Evolutionary conservation across 768 basidiomycete species (phyloP), one percentile per base, ranked within the genome.

Genomic region (Gymnopilus dilepis): DNA sequence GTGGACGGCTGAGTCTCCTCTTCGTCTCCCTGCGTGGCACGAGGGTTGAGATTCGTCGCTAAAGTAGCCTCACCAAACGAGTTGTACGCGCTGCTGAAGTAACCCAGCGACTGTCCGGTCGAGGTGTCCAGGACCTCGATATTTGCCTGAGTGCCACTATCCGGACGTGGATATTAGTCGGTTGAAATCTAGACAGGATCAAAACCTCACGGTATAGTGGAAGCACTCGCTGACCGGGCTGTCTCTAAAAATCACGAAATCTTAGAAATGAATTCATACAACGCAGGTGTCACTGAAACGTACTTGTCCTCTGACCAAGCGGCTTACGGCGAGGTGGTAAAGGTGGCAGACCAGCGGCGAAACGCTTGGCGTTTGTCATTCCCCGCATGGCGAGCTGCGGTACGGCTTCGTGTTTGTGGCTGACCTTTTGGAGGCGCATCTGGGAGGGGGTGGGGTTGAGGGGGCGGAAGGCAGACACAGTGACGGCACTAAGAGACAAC

Each of bases 261-360:
- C 4, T 31, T 11, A 31, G 30, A n/a, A 15, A 31, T 31, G 19
- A 31, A 31, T 5, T 9, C 13, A 11, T 52, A 19, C 28, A 21
- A 2, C 3, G n/a, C n/a, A n/a, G n/a, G n/a, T n/a, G n/a, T n/a
- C n/a, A n/a, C n/a, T n/a, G 24, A n/a, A 26, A 9, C 52, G 38
- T 54, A 54, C 52, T 38, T 8, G 52, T 54, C 13, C n/a, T 50
- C 26, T 31, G 24, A 28, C 33, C 52, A 12, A 28, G 34, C 2
- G 52, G 34, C 37, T 40, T 37, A 22, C 52, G 34, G 21, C 37
- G 34, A 37, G 52, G 52, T 5, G 52, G 52, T 19, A 54, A 26
- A n/a, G 52, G 52, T 22, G 52, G 52, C 22, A 54, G 26, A 11
- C 52, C 52, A 26, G 52, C 52, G 28, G 52, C 52, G 19, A 54